Percentiles rank a stretch among this genome's conserved stretches.
phyloP scores from a whole-genome alignment of 1,284 basidiomycete species.

The Sparassis latifolia region DNA sequence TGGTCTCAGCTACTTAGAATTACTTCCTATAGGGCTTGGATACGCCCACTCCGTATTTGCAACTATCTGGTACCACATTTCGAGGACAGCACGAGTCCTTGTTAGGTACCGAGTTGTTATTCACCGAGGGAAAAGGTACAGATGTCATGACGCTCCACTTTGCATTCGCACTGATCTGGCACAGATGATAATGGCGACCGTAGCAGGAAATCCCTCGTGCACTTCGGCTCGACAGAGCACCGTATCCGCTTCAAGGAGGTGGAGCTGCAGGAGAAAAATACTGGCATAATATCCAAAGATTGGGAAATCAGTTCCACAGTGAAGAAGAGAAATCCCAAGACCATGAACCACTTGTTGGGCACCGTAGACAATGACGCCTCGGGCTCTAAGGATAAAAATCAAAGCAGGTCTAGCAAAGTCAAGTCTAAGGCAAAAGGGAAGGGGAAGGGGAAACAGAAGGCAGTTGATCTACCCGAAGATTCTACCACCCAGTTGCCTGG shows the following conservation, averaged over 20 bases:
- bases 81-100: conserved; percentile 59
- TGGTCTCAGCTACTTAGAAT: conserved; percentile 3
- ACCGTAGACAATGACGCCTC: neutral
- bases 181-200: conserved; percentile 28
- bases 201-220: conserved; percentile 40
- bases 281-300: neutral
- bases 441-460: conserved; percentile 6
- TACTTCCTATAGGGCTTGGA: conserved; percentile 55
- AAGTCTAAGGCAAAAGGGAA: conserved; percentile 3
- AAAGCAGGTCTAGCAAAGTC: neutral
- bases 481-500: neutral
- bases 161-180: neutral
- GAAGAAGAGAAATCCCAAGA: conserved; percentile 3
- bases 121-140: conserved; percentile 55
- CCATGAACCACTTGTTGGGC: conserved; percentile 3
- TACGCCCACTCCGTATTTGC: conserved; percentile 65
- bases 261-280: conserved; percentile 39
- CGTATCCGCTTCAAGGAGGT: conserved; percentile 62
- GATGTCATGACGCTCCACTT: neutral
- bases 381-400: conserved; percentile 1
- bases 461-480: conserved; percentile 1
- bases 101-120: conserved; percentile 67
- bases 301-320: conserved; percentile 6
- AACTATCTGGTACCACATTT: conserved; percentile 66
- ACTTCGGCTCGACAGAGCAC: conserved; percentile 52